A percentile compares a stretch with the other conserved stretches of the same genome.
Conservation (phyloP, 177 flowering plant species). For the Vitis hybrid region DNA sequence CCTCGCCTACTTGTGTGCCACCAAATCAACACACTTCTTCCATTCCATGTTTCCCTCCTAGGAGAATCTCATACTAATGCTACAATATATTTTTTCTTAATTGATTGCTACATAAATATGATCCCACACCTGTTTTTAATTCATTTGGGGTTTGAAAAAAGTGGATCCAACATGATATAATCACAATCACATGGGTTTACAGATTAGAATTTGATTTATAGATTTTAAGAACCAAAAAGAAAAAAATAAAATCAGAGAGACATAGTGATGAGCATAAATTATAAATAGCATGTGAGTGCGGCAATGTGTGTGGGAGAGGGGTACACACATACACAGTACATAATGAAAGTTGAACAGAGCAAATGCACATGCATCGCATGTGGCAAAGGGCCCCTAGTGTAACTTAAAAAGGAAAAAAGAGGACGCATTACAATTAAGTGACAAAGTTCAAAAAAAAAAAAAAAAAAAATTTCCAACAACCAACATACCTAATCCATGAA, state of each 20-base stretch:
- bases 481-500: constrained; percentile 16
- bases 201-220: no score
- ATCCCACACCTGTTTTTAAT: no score
- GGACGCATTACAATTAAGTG: neutral
- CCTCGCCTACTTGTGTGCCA: no score
- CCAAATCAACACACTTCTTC: no score
- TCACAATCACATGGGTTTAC: no score
- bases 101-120: no score
- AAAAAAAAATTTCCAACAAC: constrained; percentile 11
- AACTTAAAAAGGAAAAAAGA: constrained; percentile 22
- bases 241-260: neutral
- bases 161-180: no score
- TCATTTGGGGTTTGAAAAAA: no score
- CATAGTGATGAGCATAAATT: neutral
- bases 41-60: no score
- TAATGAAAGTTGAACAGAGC: neutral
- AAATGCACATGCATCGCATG: constrained; percentile 14
- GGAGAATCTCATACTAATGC: no score
- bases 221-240: neutral
- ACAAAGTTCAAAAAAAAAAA: neutral
- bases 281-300: neutral
- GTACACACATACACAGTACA: neutral
- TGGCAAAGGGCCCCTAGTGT: constrained; percentile 12
- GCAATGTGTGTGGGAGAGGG: neutral
- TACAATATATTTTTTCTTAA: no score